Base-by-base conservation (phyloP, 306 rosid genomes). In the Clitoria ternatea region DNA sequence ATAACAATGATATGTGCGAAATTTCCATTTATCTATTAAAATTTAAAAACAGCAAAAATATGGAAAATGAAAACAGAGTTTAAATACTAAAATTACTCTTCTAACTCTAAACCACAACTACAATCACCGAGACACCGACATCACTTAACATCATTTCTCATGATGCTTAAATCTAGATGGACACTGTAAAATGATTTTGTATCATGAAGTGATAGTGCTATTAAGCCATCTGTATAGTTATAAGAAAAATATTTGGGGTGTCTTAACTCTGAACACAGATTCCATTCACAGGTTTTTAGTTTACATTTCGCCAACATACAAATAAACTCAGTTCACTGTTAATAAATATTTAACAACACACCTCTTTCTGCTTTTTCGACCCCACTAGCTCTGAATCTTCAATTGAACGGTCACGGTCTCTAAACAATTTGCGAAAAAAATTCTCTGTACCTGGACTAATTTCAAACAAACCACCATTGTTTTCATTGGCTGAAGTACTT, bases 361-460 rank as follows among this genome's bases (percentile, higher is more conserved):
- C 99, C 96, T 91, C 99, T 68, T 82, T 91, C 35, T 89, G 83
- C 80, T 80, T 85, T 81, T 85, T 94, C 42, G 85, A 85, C 80
- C 92, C 95, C 72, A 89, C 83, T 62, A 91, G 84, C 83, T 91
- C 97, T 6, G 96, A 87, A 70, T 94, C 97, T 82, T 91, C 99
- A 23, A 94, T 82, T 23, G 96, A 94, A 44, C 88, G 90, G 69
- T 94, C 96, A 17, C 90, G 92, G 43, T 94, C 97, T 74, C 85
- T 83, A 64, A 94, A 91, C 81, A 91, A 80, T 80, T 94, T 94
- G 73, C 97, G 96, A 39, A 94, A 94, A 77, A 91, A 91, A 11
- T 66, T 85, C 80, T 91, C 97, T 12, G 97, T 84, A 30, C 95
- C 96, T 23, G 95, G 96, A 80, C 97, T 94, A 80, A 91, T 87